Evolutionary conservation across 1,284 basidiomycete genomes (phyloP).

Genomic region (Bjerkandera adusta): DNA sequence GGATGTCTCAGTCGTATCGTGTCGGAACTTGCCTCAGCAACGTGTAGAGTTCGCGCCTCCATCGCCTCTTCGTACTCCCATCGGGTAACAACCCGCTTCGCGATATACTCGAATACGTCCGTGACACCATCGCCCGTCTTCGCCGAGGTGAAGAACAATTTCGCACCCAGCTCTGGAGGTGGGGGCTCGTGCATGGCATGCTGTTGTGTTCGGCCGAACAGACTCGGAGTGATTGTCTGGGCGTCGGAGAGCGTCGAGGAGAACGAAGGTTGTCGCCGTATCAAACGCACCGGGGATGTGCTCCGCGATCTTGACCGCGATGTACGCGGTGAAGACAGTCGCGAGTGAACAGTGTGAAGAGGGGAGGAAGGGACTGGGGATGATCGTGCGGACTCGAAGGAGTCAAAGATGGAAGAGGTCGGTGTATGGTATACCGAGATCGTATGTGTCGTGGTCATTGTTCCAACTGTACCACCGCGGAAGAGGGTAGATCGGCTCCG

Average conservation of each 20-base stretch:
- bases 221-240: conserved; percentile 60
- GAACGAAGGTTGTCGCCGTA: conserved; percentile 38
- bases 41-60: conserved; percentile 30
- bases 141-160: conserved; percentile 70
- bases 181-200: conserved; percentile 28
- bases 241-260: conserved; percentile 47
- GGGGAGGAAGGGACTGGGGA: conserved; percentile 52
- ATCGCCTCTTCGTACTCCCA: conserved; percentile 63
- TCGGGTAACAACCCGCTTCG: conserved; percentile 49
- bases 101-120: conserved; percentile 71
- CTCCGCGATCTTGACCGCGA: conserved; percentile 19
- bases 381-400: conserved; percentile 50
- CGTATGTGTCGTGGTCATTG: conserved; percentile 53
- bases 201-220: conserved; percentile 39
- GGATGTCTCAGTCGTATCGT: conserved; percentile 20
- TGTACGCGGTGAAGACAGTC: conserved; percentile 12
- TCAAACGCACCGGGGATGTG: conserved; percentile 22
- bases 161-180: conserved; percentile 49
- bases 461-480: conserved; percentile 49
- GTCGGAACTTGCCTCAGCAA: conserved; percentile 22
- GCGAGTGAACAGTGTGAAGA: conserved; percentile 27
- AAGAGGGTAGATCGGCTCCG: conserved; percentile 39
- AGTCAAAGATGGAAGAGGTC: conserved; percentile 61
- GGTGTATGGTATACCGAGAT: conserved; percentile 64
- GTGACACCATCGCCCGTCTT: conserved; percentile 69